These are phyloP conservation scores for Striga hermonthica DNA, from an alignment of 305 asterid genomes.

Conservation along the genomic window DNA sequence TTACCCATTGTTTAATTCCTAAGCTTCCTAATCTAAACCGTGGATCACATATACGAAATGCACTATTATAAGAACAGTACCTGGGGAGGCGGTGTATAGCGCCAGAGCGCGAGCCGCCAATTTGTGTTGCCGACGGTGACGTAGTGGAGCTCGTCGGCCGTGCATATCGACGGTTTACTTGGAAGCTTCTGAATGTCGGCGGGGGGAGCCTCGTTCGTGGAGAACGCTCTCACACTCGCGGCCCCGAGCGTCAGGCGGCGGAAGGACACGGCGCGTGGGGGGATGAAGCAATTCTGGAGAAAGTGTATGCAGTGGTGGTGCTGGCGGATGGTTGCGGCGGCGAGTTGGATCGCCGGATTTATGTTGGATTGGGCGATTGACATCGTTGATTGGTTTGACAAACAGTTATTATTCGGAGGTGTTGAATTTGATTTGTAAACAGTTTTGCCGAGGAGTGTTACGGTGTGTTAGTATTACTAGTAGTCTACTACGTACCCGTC, in stretches of 20 bases:
- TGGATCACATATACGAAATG: slow-evolving; percentile 25
- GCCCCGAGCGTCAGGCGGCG: slow-evolving; percentile 36
- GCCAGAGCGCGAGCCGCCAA: slow-evolving; percentile 93
- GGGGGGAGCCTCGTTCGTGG: slow-evolving; percentile 40
- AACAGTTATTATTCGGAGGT: background rate
- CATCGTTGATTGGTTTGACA: slow-evolving; percentile 29
- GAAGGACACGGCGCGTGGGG: slow-evolving; percentile 39
- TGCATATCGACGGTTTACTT: slow-evolving; percentile 67
- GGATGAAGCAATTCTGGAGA: slow-evolving; percentile 29
- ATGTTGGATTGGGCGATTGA: slow-evolving; percentile 48
- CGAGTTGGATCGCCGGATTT: slow-evolving; percentile 62
- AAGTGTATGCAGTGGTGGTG: slow-evolving; percentile 34
- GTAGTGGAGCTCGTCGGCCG: slow-evolving; percentile 90
- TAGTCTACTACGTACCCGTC: too few species aligned
- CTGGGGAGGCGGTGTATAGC: slow-evolving; percentile 75
- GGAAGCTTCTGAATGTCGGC: slow-evolving; percentile 38
- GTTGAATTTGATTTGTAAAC: background rate
- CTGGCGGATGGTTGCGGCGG: slow-evolving; percentile 53
- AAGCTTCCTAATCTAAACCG: slow-evolving; percentile 8
- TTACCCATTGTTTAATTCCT: slow-evolving; percentile 7
- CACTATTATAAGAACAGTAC: slow-evolving; percentile 31
- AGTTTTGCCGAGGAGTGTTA: background rate
- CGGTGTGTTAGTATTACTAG: too few species aligned
- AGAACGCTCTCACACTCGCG: slow-evolving; percentile 43
- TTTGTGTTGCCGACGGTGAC: slow-evolving; percentile 57